Base-by-base conservation (phyloP, 257 asterid genomes). In the Nicotiana tabacum region DNA sequence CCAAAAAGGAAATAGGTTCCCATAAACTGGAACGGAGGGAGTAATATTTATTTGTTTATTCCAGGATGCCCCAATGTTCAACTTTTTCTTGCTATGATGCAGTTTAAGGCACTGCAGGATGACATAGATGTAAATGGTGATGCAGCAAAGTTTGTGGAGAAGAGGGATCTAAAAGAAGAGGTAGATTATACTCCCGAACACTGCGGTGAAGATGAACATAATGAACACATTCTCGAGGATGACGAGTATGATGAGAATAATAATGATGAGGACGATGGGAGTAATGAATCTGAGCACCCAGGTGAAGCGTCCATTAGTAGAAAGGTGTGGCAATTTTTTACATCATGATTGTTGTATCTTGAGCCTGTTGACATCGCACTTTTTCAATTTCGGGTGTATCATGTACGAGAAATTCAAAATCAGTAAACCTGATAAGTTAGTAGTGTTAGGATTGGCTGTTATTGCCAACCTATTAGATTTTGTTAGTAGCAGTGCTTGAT, bases 261-360 rank as follows among this genome's bases (percentile, higher is more conserved):
- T 16, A 90, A 87, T 9, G 86, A 77, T 35, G 85, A 82, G 8
- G 89, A 84, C 1, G 87, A 87, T 2, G 91, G 61, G 0, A 89
- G 85, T 6, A 92, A 89, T 1, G 90, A 84, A 9, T 86, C 84
- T 4, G 88, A 87, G 46, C 83, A 82, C 61, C 97, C 91, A 8
- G 94, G 93, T 78, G 93, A 92, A 84, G 89, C 83, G 8, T 92
- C 98, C 5, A 79, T 93, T 8, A 78, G 93, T 58, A 91, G 70
- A 85, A 93, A 93, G 91, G 82, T 94, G 30, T 94, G 98, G 98
- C 93, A 90, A 48, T 94, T 94, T 85, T 91, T 94, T 83, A 94
- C 97, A 55, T 88, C 97, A 8, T 94, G 92, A 94, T 82, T n/a
- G 62, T 17, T 43, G 12, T 21, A 5, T 39, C 61, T 16, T 9